Percentiles rank a stretch among this genome's conserved stretches.
Evolutionary conservation across 1,139 yeast species (phyloP).

Genomic region (Citeromyces hawaiiensis): DNA sequence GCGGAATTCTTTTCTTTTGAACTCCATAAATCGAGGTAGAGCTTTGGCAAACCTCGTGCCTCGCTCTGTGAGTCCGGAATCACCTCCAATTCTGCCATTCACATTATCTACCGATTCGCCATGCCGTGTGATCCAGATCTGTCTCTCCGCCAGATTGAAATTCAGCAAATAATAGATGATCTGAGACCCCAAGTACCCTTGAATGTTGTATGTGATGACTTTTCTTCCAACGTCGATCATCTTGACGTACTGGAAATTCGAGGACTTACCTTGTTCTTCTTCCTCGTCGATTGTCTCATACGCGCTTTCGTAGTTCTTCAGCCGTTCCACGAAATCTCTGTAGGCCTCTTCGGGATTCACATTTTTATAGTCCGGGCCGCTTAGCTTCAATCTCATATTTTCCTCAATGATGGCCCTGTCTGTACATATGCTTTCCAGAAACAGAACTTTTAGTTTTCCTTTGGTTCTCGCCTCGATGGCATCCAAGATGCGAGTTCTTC

Average conservation of each 20-base stretch:
- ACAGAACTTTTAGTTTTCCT: constrained; percentile 66
- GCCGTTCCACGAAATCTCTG: constrained; percentile 69
- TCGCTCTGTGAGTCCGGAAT: constrained; percentile 65
- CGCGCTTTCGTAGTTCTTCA: constrained; percentile 76
- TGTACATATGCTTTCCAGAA: constrained; percentile 70
- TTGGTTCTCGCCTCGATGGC: constrained; percentile 62
- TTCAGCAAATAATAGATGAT: constrained; percentile 82
- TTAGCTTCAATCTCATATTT: constrained; percentile 64
- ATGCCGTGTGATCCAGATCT: constrained; percentile 91
- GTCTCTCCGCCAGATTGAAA: constrained; percentile 82
- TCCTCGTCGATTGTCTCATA: constrained; percentile 86
- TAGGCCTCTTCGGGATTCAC: constrained; percentile 79
- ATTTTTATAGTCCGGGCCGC: constrained; percentile 81
- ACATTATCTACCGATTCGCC: constrained; percentile 87
- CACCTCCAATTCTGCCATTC: constrained; percentile 85
- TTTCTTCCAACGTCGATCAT: constrained; percentile 95
- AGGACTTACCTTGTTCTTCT: constrained; percentile 29
- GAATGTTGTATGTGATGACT: constrained; percentile 81
- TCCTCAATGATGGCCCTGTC: constrained; percentile 64
- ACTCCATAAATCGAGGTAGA: constrained; percentile 58
- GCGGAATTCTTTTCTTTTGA: constrained; percentile 61
- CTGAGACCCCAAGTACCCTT: constrained; percentile 88
- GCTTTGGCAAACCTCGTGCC: constrained; percentile 68
- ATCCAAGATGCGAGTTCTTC: constrained; percentile 59
- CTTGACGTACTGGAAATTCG: constrained; percentile 72